phyloP scores from a whole-genome alignment of 2,329 filamentous ascomycete species.

The Cercospora sp. region DNA sequence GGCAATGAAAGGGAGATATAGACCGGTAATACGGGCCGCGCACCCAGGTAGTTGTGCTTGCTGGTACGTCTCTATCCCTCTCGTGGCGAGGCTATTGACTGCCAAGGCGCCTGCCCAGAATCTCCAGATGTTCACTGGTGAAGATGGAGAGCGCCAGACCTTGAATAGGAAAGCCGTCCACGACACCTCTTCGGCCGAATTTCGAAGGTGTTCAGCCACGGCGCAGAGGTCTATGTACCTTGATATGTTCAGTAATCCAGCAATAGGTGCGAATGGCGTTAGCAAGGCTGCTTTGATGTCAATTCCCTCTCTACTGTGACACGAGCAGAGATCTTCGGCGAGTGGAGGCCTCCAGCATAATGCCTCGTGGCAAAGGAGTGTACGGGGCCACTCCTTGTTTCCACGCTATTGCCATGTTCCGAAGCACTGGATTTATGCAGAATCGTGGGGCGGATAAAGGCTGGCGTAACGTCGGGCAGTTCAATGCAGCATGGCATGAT shows the following conservation, averaged over 20 bases:
- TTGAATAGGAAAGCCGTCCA: neutral
- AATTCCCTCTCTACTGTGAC: neutral
- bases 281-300: neutral
- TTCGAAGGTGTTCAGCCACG: neutral
- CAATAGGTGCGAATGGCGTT: neutral
- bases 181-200: neutral
- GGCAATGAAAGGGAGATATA: neutral
- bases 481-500: neutral
- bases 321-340: neutral
- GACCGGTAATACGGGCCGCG: conserved; percentile 2
- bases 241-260: neutral
- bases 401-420: neutral
- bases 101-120: conserved; percentile 10
- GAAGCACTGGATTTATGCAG: neutral
- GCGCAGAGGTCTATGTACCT: neutral
- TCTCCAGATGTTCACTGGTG: neutral
- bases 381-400: neutral
- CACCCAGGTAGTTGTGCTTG: neutral
- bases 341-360: neutral
- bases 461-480: neutral
- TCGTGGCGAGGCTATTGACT: neutral
- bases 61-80: neutral
- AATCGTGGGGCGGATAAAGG: conserved; percentile 8
- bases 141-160: conserved; percentile 3
- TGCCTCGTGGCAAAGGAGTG: neutral